Evolutionary conservation across 441 rosid genomes (phyloP).

Genomic region (Croton setiger): DNA sequence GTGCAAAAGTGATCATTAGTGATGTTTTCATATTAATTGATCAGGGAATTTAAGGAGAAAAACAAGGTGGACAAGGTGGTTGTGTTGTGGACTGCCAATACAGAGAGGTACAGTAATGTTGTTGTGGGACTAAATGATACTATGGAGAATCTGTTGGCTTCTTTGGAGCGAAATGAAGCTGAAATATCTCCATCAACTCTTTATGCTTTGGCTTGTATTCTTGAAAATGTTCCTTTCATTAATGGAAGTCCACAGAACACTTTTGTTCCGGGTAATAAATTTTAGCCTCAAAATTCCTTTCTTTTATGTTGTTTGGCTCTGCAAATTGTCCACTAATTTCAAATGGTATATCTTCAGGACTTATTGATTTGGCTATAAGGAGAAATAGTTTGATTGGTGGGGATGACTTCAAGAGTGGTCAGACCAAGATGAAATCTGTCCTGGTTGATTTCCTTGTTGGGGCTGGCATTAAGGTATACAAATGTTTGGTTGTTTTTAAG

Average conservation of each 20-base stretch:
- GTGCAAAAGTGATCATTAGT: background rate
- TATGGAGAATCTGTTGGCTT: constrained; percentile 64
- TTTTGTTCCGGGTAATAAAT: constrained; percentile 69
- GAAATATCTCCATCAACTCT: constrained; percentile 96
- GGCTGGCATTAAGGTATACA: constrained; percentile 88
- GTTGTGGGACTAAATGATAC: constrained; percentile 80
- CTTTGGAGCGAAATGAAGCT: constrained; percentile 70
- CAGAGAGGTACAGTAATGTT: constrained; percentile 92
- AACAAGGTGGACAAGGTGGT: constrained; percentile 79
- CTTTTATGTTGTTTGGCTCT: background rate
- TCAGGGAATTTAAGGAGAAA: constrained; percentile 84
- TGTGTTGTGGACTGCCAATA: constrained; percentile 94
- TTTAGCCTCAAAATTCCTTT: background rate
- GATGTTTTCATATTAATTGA: background rate
- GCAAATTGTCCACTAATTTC: background rate
- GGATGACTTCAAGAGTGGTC: constrained; percentile 98
- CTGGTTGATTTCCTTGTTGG: constrained; percentile 96
- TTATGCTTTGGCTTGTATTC: constrained; percentile 77
- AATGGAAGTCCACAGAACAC: constrained; percentile 99
- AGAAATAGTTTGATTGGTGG: constrained; percentile 90
- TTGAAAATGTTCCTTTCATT: constrained; percentile 83
- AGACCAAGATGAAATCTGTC: constrained; percentile 97
- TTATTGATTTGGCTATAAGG: constrained; percentile 81
- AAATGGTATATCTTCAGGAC: constrained; percentile 39
- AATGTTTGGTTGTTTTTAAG: background rate